These are phyloP conservation scores for Sugiyamaella castrensis DNA, from an alignment of 1,139 yeast species.

Conservation along the genomic window DNA sequence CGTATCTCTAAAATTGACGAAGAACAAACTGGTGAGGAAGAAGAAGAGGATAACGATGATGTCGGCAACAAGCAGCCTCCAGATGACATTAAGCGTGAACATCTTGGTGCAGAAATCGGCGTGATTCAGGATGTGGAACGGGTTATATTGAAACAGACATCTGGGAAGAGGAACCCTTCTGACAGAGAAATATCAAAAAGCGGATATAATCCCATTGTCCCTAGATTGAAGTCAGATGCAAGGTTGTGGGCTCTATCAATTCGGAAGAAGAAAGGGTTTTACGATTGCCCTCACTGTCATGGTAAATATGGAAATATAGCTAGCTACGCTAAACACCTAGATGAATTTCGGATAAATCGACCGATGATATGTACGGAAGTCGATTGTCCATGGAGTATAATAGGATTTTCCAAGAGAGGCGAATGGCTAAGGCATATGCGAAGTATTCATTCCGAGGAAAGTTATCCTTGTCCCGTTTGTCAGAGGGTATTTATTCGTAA, in stretches of 20 bases:
- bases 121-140: too few species aligned
- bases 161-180: too few species aligned
- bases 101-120: too few species aligned
- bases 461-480: conserved; percentile 43
- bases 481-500: conserved; percentile 54
- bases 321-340: conserved; percentile 49
- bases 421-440: conserved; percentile 62
- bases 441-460: conserved; percentile 45
- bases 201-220: conserved; percentile 2
- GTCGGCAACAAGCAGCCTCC: too few species aligned
- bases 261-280: conserved; percentile 45
- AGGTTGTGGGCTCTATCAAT: conserved; percentile 20
- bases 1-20: too few species aligned
- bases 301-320: conserved; percentile 42
- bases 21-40: too few species aligned
- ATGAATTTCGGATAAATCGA: conserved; percentile 42
- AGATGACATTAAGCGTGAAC: too few species aligned
- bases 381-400: conserved; percentile 58
- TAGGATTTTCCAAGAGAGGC: conserved; percentile 59
- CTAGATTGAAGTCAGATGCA: conserved; percentile 6
- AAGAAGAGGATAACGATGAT: too few species aligned
- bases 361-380: conserved; percentile 51
- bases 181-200: too few species aligned
- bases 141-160: too few species aligned
- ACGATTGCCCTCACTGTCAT: conserved; percentile 53